Evolutionary conservation across 805 yeast species (phyloP).

Genomic region (Monosporozyma yasuniensis): DNA sequence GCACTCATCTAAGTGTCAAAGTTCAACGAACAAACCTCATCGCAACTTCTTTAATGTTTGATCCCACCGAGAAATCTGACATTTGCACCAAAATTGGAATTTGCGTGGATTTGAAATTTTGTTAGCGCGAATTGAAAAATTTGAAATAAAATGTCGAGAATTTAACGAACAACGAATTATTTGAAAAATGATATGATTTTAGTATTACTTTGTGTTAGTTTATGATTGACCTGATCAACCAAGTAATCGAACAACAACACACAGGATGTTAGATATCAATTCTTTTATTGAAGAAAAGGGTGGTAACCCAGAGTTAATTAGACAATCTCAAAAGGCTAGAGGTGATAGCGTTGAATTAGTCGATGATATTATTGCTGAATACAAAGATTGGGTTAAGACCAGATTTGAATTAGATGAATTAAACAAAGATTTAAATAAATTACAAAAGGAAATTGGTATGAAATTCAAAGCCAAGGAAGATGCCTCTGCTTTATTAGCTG

Average conservation of each 20-base stretch:
- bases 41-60: too few relatives aligned
- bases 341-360: conserved; percentile 91
- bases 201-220: neutral
- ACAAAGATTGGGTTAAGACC: conserved; percentile 85
- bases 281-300: conserved; percentile 94
- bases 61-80: too few relatives aligned
- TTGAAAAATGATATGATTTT: neutral
- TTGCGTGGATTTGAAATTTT: neutral
- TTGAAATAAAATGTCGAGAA: too few relatives aligned
- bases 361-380: conserved; percentile 86
- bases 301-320: conserved; percentile 85
- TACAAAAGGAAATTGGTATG: conserved; percentile 88
- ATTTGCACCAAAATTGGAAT: too few relatives aligned
- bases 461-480: conserved; percentile 94
- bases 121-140: neutral
- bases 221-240: neutral
- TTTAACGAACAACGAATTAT: neutral
- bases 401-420: conserved; percentile 84
- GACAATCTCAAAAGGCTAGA: conserved; percentile 85
- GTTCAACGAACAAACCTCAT: too few relatives aligned
- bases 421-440: conserved; percentile 79
- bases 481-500: conserved; percentile 69
- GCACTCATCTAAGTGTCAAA: too few relatives aligned
- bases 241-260: neutral
- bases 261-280: conserved; percentile 79